Evolutionary conservation across 441 rosid genomes (phyloP), one percentile per base, ranked within the genome.

Genomic region (Geranium incanum): DNA sequence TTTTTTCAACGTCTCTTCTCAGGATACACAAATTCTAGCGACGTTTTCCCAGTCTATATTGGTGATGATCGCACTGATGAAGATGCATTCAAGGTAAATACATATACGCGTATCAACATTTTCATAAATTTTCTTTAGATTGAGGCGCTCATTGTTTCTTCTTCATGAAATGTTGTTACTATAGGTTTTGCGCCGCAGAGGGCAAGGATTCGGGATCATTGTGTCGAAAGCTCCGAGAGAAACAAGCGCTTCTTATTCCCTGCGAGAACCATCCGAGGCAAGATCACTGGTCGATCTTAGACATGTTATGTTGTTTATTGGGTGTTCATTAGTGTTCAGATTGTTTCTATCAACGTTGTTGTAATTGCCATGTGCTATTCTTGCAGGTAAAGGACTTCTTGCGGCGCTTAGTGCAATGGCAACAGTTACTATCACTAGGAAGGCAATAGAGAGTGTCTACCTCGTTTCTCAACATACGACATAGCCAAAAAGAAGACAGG

Each of bases 231-330:
- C 71, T 74, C 83, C 91, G 1, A 88, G 85, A 74, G 91, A 88
- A 70, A 86, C 91, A 9, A 84, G 74, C 57, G 93, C 93, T 15
- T 80, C 86, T 18, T 85, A 84, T 77, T 84, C 89, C 75, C 86
- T 88, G n/a, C 86, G 79, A 78, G 91, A 85, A 55, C 93, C 93
- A 59, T 81, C 86, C 16, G 89, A 88, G 89, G 92, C 73, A 77
- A 70, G 67, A 1, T 19, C 60, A 41, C 65, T 50, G 43, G 3
- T 38, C 5, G 0, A 0, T 38, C 43, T 4, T 5, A 38, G 43
- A 23, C 33, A 23, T 23, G 33, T 23, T 23, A 23, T 23, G 33
- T 23, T 23, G 33, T 23, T 23, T 23, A 0, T 23, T 23, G 33
- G 33, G 33, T 23, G 33, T 23, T n/a, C n/a, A n/a, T n/a, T n/a